phyloP scores from a whole-genome alignment of 2,329 filamentous ascomycete genomes.

The Penicillium sp. region DNA sequence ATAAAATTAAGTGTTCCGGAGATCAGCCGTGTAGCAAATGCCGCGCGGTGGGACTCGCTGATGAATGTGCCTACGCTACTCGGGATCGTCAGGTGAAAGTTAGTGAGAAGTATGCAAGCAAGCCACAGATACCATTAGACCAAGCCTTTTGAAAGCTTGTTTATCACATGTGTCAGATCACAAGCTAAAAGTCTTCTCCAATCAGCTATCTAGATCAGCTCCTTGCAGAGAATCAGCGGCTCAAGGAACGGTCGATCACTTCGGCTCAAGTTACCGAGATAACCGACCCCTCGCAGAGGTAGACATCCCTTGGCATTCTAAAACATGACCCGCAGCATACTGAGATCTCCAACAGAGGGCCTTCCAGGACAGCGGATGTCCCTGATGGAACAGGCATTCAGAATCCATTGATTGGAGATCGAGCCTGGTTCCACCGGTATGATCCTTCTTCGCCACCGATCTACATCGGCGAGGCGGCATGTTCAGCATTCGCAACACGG shows the following conservation, averaged over 20 bases:
- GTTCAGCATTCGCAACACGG: constrained; percentile 41
- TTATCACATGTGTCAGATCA: not conserved
- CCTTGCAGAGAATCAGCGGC: constrained; percentile 32
- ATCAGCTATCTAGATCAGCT: constrained; percentile 36
- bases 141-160: not conserved
- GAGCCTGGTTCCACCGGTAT: constrained; percentile 38
- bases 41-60: constrained; percentile 35
- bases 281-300: constrained; percentile 16
- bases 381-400: constrained; percentile 32
- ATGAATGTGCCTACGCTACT: constrained; percentile 41
- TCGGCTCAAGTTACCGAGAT: constrained; percentile 28
- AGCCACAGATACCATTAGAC: not conserved
- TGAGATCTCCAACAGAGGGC: not conserved
- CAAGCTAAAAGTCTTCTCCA: constrained; percentile 11
- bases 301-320: not conserved
- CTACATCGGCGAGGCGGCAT: constrained; percentile 41
- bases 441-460: constrained; percentile 37
- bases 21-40: constrained; percentile 46
- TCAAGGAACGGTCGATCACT: constrained; percentile 31
- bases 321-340: not conserved
- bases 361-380: constrained; percentile 20
- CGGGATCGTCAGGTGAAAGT: constrained; percentile 46
- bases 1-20: constrained; percentile 51
- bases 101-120: constrained; percentile 33
- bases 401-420: constrained; percentile 37